Evolutionary conservation across 768 basidiomycete genomes (phyloP).

Genomic region (Amanita subjunquillea): DNA sequence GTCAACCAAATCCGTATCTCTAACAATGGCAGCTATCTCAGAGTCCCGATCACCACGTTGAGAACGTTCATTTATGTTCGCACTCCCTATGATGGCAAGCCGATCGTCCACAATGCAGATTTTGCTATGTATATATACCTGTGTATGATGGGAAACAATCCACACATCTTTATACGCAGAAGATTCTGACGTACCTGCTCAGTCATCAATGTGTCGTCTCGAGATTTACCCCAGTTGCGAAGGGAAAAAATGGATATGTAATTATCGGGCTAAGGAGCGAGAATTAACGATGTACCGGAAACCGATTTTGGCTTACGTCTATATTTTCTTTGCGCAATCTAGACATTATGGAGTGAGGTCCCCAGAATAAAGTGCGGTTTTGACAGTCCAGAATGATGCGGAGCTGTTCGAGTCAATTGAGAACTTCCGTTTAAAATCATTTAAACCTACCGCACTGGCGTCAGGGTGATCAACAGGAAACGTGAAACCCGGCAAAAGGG

Average conservation of each 20-base stretch:
- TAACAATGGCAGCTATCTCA: constrained; percentile 84
- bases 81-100: constrained; percentile 87
- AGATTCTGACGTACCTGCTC: constrained; percentile 51
- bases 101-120: constrained; percentile 91
- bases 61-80: constrained; percentile 96
- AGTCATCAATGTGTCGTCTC: constrained; percentile 73
- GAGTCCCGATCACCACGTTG: constrained; percentile 96
- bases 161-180: neutral
- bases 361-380: constrained; percentile 78
- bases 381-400: constrained; percentile 96
- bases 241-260: constrained; percentile 88
- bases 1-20: constrained; percentile 96
- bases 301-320: constrained; percentile 43
- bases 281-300: constrained; percentile 2
- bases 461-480: constrained; percentile 90
- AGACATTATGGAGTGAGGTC: constrained; percentile 86
- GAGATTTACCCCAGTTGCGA: constrained; percentile 89
- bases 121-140: constrained; percentile 90
- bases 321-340: constrained; percentile 81
- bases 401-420: constrained; percentile 34
- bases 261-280: constrained; percentile 65
- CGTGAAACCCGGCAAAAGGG: constrained; percentile 86
- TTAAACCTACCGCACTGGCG: constrained; percentile 69
- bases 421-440: neutral
- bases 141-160: constrained; percentile 9